These are phyloP conservation scores for Ascochyta koolunga DNA, from an alignment of 2,329 filamentous ascomycete genomes.

Conservation along the genomic window DNA sequence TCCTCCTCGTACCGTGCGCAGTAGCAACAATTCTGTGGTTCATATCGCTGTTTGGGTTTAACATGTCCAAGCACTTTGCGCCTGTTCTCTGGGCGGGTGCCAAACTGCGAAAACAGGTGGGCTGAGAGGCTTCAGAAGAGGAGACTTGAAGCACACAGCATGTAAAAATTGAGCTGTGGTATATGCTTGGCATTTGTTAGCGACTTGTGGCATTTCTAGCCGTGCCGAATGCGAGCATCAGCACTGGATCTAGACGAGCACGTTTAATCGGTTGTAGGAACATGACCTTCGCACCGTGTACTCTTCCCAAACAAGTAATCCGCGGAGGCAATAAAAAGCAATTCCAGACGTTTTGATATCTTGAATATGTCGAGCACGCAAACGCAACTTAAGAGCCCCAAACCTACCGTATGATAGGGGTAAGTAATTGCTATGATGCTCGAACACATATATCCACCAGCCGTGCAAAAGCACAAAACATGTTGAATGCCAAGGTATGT, in stretches of 20 bases:
- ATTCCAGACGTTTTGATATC: no score
- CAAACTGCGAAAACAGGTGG: conserved; percentile 50
- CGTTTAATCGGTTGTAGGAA: no score
- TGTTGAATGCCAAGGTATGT: no score
- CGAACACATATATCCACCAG: no score
- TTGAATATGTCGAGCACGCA: no score
- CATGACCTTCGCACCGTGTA: no score
- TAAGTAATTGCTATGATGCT: no score
- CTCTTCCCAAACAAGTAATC: no score
- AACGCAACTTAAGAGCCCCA: no score
- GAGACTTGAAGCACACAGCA: background rate
- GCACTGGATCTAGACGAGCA: background rate
- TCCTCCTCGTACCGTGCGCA: conserved; percentile 67
- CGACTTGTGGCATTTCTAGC: conserved; percentile 1
- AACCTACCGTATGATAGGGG: no score
- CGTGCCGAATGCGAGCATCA: background rate
- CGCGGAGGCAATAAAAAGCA: no score
- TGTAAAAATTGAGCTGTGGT: background rate
- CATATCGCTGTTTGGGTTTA: conserved; percentile 58
- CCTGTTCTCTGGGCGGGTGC: conserved; percentile 59
- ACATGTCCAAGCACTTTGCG: conserved; percentile 58
- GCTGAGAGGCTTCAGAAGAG: background rate
- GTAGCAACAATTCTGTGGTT: conserved; percentile 66
- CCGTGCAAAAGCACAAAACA: no score
- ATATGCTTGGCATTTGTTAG: background rate